Evolutionary conservation across 2,329 filamentous ascomycete species (phyloP).

Genomic region (Nigrospora oryzae): DNA sequence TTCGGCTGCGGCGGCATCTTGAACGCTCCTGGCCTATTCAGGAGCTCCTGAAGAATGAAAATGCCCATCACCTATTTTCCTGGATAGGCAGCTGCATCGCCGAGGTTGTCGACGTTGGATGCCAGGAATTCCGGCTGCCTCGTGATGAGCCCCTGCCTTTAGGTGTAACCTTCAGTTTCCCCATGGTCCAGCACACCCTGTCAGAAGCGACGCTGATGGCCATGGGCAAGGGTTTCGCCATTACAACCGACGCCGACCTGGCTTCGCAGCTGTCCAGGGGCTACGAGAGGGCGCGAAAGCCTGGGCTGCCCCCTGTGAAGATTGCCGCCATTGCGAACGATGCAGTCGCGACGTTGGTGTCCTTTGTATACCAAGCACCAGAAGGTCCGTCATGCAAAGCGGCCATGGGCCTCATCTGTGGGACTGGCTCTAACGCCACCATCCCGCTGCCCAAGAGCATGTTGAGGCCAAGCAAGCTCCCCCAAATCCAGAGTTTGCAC

Average conservation of each 20-base stretch:
- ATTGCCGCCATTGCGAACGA: slow-evolving; percentile 77
- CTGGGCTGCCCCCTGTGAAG: slow-evolving; percentile 53
- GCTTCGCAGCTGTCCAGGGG: slow-evolving; percentile 49
- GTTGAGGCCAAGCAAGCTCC: slow-evolving; percentile 56
- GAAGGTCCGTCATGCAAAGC: slow-evolving; percentile 54
- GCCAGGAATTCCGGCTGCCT: slow-evolving; percentile 31
- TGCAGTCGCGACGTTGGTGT: slow-evolving; percentile 70
- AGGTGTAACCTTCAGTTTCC: slow-evolving; percentile 64
- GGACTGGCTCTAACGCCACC: slow-evolving; percentile 75
- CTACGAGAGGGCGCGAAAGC: slow-evolving; percentile 41
- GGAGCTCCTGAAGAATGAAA: slow-evolving; percentile 64
- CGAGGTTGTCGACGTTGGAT: slow-evolving; percentile 56
- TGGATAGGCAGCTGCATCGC: slow-evolving; percentile 77
- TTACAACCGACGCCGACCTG: slow-evolving; percentile 52
- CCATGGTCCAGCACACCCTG: slow-evolving; percentile 56
- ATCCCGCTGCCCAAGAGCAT: slow-evolving; percentile 58
- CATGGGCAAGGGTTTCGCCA: slow-evolving; percentile 65
- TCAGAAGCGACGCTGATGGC: slow-evolving; percentile 55
- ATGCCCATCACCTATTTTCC: slow-evolving; percentile 66
- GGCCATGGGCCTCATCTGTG: slow-evolving; percentile 73
- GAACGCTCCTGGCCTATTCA: slow-evolving; percentile 69
- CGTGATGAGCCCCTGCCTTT: slow-evolving; percentile 43
- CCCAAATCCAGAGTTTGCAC: slow-evolving; percentile 37
- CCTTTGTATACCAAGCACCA: slow-evolving; percentile 64
- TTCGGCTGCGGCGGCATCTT: slow-evolving; percentile 46